Base-by-base conservation (phyloP, 768 basidiomycete genomes). In the Pisolithus marmoratus region DNA sequence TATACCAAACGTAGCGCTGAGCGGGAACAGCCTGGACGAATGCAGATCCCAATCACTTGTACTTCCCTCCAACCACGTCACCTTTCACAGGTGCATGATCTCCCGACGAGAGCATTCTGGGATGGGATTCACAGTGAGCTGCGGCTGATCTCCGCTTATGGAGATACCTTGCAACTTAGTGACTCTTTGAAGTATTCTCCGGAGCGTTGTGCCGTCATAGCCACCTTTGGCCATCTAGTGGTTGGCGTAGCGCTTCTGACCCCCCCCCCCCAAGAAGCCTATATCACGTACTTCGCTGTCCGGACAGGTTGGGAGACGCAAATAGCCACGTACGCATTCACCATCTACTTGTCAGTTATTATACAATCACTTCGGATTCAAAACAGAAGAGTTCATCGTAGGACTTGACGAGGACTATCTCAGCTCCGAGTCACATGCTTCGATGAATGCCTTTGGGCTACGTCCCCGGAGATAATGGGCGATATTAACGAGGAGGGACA, bases 301-400 rank as follows among this genome's bases (percentile, higher is more conserved):
- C 83, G 77, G 59, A 73, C 83, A 17, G 88, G 90, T 9, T 92
- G 89, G 89, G 85, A 91, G 50, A 85, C 82, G 4, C 81, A 84
- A 51, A 85, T 92, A 52, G 89, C 87, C 29, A 85, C 84, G 89
- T 87, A 59, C 9, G 67, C 42, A 55, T 19, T 45, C 14, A 52
- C 38, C 31, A 51, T 1, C 22, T 31, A 29, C 22, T 26, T 2
- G 54, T 11, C 9, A 90, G 88, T 68, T 90, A 4, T 66, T 92
- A 17, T 92, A 91, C 68, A 91, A 92, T 56, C 83, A 82, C 46
- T 90, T 92, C 59, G 89, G 90, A 24, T 90, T 92, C 75, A 91
- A 92, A 58, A 85, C 87, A 0, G 89, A 91, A 67, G 87, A 87
- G 61, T 90, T 90, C 53, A 76, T 91, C 20, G 81, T 80, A 20